phyloP scores from a whole-genome alignment of 2,329 filamentous ascomycete genomes.

The Aspergillus texensis region DNA sequence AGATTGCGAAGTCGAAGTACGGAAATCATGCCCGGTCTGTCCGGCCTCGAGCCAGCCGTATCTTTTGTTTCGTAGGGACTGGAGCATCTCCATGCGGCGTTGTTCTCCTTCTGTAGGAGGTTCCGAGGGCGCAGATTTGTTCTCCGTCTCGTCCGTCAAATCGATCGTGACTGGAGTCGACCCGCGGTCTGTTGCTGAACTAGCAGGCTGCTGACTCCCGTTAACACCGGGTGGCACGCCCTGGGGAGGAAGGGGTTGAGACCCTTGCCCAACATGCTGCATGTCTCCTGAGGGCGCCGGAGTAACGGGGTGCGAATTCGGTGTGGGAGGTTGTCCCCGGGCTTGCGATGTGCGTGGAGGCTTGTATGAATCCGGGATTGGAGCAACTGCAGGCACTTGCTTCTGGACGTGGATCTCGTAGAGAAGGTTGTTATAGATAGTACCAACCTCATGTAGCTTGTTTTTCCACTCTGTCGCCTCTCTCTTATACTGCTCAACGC shows the following conservation, averaged over 20 bases:
- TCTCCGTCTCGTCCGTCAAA: conserved; percentile 22
- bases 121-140: not conserved
- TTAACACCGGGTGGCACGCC: not conserved
- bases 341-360: conserved; percentile 12
- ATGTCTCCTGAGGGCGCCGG: not conserved
- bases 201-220: not conserved
- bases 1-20: not conserved
- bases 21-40: not conserved
- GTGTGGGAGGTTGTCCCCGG: not conserved
- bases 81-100: conserved; percentile 24
- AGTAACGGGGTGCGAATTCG: not conserved
- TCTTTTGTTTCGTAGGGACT: conserved; percentile 32
- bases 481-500: conserved; percentile 28
- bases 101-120: conserved; percentile 9
- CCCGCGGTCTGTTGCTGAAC: not conserved
- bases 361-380: conserved; percentile 24
- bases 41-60: conserved; percentile 33
- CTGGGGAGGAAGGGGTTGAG: not conserved
- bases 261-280: not conserved
- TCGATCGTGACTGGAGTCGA: conserved; percentile 22
- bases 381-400: conserved; percentile 18
- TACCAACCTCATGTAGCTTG: conserved; percentile 24
- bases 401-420: conserved; percentile 25
- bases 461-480: conserved; percentile 31
- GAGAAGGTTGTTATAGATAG: conserved; percentile 29